A percentile compares a stretch with the other conserved stretches of the same genome.
Conservation (phyloP, 202 grass and related monocot species). For the Cymbopogon flexuosus region DNA sequence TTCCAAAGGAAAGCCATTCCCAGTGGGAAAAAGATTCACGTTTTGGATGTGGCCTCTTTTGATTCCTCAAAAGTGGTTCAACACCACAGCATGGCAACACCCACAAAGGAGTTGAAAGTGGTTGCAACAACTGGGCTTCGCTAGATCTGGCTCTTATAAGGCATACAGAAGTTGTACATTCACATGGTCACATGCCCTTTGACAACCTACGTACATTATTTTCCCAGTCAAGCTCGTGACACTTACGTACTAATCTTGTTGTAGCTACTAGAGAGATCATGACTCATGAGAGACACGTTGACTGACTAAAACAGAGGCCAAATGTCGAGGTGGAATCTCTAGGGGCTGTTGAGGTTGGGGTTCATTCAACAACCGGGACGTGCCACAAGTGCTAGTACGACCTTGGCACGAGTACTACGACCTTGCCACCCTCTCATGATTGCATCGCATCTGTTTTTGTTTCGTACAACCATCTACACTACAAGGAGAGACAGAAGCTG, state of each 20-base stretch:
- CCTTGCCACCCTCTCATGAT: slow-evolving; percentile 16
- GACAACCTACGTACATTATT: not conserved
- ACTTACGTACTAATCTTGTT: too few relatives aligned
- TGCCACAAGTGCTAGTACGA: too few relatives aligned
- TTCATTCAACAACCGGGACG: not conserved
- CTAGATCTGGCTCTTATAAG: slow-evolving; percentile 13
- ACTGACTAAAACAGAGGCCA: not conserved
- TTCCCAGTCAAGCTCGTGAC: too few relatives aligned
- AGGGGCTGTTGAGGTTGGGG: not conserved
- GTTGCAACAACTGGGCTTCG: slow-evolving; percentile 6
- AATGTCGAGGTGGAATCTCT: slow-evolving; percentile 14
- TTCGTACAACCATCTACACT: not conserved
- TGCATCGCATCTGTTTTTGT: not conserved
- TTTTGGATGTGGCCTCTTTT: not conserved
- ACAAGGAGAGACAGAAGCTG: not conserved
- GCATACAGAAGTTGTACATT: not conserved
- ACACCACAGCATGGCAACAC: not conserved
- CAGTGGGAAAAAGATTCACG: not conserved
- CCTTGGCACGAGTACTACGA: too few relatives aligned
- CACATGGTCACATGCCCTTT: not conserved
- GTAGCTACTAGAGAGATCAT: too few relatives aligned
- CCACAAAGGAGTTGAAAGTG: slow-evolving; percentile 18
- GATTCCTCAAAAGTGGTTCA: not conserved
- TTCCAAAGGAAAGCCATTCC: not conserved
- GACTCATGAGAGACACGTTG: not conserved